These are phyloP conservation scores for Berberis vulgaris DNA, from an alignment of 164 flowering plant genomes.

Conservation along the genomic window DNA sequence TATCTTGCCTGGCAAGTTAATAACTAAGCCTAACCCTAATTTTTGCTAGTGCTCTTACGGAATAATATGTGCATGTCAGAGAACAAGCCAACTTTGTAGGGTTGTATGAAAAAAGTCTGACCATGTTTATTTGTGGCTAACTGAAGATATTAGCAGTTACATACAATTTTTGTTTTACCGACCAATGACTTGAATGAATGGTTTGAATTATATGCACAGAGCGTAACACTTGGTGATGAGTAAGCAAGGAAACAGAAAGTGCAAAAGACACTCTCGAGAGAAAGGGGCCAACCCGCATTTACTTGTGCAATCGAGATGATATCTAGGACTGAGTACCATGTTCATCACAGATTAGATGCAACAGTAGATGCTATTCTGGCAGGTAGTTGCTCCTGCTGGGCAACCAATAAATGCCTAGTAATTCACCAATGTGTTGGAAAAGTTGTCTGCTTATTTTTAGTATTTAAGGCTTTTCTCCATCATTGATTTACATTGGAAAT, in stretches of 20 bases:
- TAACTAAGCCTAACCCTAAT: no score
- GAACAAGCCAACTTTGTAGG: no score
- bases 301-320: constrained; percentile 92
- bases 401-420: no score
- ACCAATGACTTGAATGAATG: no score
- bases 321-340: constrained; percentile 75
- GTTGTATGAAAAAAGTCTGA: no score
- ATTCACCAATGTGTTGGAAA: not conserved
- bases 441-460: not conserved
- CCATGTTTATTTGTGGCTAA: no score
- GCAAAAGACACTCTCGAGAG: constrained; percentile 97
- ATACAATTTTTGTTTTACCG: no score
- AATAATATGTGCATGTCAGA: no score
- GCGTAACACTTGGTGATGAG: constrained; percentile 96
- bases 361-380: constrained; percentile 88
- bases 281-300: constrained; percentile 88
- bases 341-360: constrained; percentile 85
- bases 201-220: constrained; percentile 30
- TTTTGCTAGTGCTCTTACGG: no score
- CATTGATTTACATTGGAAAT: constrained; percentile 1
- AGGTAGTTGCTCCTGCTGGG: not conserved
- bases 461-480: not conserved
- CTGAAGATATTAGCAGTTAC: no score
- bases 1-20: no score
- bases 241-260: constrained; percentile 93